phyloP scores from a whole-genome alignment of 345 rosid species.

The Populus pruinosa region DNA sequence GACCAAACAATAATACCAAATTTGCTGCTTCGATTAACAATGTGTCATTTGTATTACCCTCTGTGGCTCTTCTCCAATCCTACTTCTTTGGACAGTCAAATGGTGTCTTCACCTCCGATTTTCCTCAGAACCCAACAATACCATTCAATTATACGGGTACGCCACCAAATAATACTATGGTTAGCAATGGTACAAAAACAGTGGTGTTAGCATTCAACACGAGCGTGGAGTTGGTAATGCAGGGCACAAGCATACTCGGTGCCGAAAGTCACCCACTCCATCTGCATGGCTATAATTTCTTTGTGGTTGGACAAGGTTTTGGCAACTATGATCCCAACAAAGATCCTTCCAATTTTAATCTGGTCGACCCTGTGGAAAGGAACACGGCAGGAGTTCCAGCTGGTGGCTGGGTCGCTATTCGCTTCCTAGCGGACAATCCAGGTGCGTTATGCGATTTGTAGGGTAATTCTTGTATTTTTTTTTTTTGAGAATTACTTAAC shows the following conservation, averaged over 20 bases:
- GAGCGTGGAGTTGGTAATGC: constrained; percentile 26
- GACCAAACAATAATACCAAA: constrained; percentile 24
- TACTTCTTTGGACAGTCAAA: constrained; percentile 20
- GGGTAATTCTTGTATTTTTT: too few relatives aligned
- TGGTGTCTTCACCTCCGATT: constrained; percentile 21
- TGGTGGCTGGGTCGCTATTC: constrained; percentile 30
- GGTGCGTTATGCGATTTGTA: background rate
- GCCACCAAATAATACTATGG: constrained; percentile 23
- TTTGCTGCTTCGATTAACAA: constrained; percentile 27
- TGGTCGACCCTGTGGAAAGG: constrained; percentile 22
- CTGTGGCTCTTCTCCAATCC: constrained; percentile 21
- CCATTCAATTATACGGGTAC: constrained; percentile 24
- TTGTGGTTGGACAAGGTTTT: constrained; percentile 26
- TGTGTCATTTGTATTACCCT: constrained; percentile 17
- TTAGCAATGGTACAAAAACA: constrained; percentile 13
- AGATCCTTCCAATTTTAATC: constrained; percentile 21
- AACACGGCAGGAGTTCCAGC: constrained; percentile 25
- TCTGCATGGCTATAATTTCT: constrained; percentile 27
- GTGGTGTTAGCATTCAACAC: constrained; percentile 20
- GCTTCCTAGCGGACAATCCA: constrained; percentile 27
- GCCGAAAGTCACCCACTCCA: constrained; percentile 29
- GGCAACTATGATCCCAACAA: constrained; percentile 23
- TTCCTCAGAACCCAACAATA: constrained; percentile 23
- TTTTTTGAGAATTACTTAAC: background rate
- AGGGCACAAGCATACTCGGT: constrained; percentile 25